A percentile compares a stretch with the other conserved stretches of the same genome.
Conservation (phyloP, 495 filamentous ascomycete species). For the Podospora comata region DNA sequence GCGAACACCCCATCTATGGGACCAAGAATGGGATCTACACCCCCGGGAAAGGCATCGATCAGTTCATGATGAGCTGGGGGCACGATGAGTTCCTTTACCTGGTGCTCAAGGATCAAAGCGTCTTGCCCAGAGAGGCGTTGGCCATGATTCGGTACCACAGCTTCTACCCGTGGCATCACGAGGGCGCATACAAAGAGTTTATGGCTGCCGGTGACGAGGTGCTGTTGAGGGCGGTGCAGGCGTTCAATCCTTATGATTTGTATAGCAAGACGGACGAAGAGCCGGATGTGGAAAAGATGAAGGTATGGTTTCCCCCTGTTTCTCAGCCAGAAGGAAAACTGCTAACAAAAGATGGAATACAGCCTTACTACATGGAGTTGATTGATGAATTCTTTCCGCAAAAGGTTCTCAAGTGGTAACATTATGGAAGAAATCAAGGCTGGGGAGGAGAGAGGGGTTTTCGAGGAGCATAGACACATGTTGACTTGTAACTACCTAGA, state of each 20-base stretch:
- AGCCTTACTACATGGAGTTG: slow-evolving; percentile 79
- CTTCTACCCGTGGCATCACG: slow-evolving; percentile 87
- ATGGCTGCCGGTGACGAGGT: slow-evolving; percentile 78
- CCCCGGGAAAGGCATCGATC: slow-evolving; percentile 72
- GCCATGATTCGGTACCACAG: slow-evolving; percentile 89
- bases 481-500: not conserved
- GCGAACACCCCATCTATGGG: slow-evolving; percentile 60
- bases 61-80: slow-evolving; percentile 86
- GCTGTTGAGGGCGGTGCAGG: slow-evolving; percentile 75
- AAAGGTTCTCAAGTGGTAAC: slow-evolving; percentile 72
- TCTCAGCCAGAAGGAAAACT: not conserved
- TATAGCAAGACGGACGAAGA: slow-evolving; percentile 89
- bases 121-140: slow-evolving; percentile 71
- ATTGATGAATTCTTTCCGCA: slow-evolving; percentile 83
- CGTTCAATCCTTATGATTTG: slow-evolving; percentile 87
- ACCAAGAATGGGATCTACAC: slow-evolving; percentile 75
- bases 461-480: not conserved
- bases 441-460: no score
- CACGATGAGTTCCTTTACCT: slow-evolving; percentile 92
- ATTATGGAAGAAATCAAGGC: not conserved
- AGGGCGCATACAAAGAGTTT: slow-evolving; percentile 70
- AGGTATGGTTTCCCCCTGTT: slow-evolving; percentile 40
- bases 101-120: slow-evolving; percentile 73
- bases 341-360: slow-evolving; percentile 8
- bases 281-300: slow-evolving; percentile 68